Conservation (phyloP, 257 asterid genomes). For the Plantago elongata region DNA sequence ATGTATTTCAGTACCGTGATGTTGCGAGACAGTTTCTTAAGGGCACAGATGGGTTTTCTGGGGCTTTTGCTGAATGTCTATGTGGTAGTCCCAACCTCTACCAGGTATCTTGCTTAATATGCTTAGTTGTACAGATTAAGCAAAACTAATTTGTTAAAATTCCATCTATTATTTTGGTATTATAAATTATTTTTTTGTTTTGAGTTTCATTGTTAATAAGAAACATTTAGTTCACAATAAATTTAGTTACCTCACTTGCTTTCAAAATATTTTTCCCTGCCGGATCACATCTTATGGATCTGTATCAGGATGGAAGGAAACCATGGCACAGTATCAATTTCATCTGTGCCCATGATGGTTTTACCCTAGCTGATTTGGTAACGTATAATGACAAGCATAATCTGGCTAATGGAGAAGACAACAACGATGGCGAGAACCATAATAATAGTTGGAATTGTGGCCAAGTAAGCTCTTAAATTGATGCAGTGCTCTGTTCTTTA, state of each 20-base stretch:
- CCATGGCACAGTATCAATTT: slow-evolving; percentile 97
- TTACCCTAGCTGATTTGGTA: slow-evolving; percentile 93
- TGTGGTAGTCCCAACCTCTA: slow-evolving; percentile 96
- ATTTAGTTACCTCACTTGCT: too few relatives aligned
- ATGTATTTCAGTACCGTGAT: slow-evolving; percentile 77
- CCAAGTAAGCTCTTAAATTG: slow-evolving; percentile 42
- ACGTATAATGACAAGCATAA: slow-evolving; percentile 88
- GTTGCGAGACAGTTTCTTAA: slow-evolving; percentile 85
- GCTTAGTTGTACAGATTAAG: not conserved
- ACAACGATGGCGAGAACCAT: slow-evolving; percentile 93
- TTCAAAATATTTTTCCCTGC: too few relatives aligned
- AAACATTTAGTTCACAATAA: not conserved
- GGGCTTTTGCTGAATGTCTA: slow-evolving; percentile 91
- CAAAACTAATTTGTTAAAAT: slow-evolving; percentile 1
- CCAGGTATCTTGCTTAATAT: slow-evolving; percentile 51
- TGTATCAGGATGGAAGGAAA: slow-evolving; percentile 85
- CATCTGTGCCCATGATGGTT: slow-evolving; percentile 94
- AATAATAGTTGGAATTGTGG: slow-evolving; percentile 99
- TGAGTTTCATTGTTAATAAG: not conserved
- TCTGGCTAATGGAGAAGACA: slow-evolving; percentile 89
- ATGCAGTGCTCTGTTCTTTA: slow-evolving; percentile 4
- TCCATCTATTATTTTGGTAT: slow-evolving; percentile 3
- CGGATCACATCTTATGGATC: slow-evolving; percentile 16
- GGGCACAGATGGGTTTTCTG: slow-evolving; percentile 96
- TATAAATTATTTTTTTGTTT: not conserved